phyloP scores from a whole-genome alignment of 805 yeast genomes.

The Hanseniaspora vineae region DNA sequence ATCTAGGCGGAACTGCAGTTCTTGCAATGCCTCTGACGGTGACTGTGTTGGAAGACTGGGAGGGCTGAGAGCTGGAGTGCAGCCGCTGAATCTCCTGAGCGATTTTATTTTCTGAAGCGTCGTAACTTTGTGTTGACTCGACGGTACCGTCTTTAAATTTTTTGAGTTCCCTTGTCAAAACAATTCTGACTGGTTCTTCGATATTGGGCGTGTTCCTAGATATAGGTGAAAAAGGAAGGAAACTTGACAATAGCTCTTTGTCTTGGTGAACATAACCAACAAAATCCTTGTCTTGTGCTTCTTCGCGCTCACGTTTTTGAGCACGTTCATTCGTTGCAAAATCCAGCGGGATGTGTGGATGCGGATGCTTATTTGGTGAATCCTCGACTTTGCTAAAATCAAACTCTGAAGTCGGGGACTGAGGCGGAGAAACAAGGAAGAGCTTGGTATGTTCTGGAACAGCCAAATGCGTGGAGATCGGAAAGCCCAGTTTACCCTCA shows the following conservation, averaged over 20 bases:
- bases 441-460: constrained; percentile 23
- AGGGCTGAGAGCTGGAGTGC: neutral
- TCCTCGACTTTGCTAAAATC: constrained; percentile 27
- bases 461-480: constrained; percentile 6
- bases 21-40: constrained; percentile 12
- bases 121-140: neutral
- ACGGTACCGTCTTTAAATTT: neutral
- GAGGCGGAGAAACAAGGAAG: constrained; percentile 30
- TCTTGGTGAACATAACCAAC: neutral
- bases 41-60: constrained; percentile 9
- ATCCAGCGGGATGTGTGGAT: constrained; percentile 1
- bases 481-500: neutral
- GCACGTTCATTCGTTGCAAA: neutral
- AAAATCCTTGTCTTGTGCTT: neutral
- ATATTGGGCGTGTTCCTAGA: neutral
- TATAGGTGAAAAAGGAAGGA: too few relatives aligned
- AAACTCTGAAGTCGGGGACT: constrained; percentile 31
- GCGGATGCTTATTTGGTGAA: constrained; percentile 18
- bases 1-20: constrained; percentile 27
- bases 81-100: neutral
- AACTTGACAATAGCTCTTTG: neutral
- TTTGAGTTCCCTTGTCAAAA: neutral
- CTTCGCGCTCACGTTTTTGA: neutral
- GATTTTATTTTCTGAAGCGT: neutral
- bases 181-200: neutral